phyloP scores from a whole-genome alignment of 1,139 yeast species.

The Taiozyma sp. region DNA sequence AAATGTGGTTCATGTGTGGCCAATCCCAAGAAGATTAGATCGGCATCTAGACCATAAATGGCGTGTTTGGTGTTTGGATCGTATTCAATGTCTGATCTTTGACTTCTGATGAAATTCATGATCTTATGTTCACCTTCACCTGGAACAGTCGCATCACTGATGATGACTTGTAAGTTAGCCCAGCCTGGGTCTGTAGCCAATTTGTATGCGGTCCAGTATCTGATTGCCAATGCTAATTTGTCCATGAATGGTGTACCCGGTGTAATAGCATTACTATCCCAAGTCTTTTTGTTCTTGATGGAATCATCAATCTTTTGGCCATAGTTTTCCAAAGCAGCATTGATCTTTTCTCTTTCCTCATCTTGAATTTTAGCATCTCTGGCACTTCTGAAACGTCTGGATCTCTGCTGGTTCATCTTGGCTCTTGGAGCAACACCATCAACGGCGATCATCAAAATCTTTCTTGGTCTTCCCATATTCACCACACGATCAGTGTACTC shows the following conservation, averaged over 20 bases:
- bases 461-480: slow-evolving; percentile 92
- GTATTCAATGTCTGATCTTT: slow-evolving; percentile 80
- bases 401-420: slow-evolving; percentile 96
- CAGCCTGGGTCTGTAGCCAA: slow-evolving; percentile 86
- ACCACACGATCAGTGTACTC: slow-evolving; percentile 85
- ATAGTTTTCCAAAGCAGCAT: slow-evolving; percentile 41
- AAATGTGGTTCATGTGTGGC: slow-evolving; percentile 98
- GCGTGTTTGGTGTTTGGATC: slow-evolving; percentile 90
- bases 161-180: slow-evolving; percentile 77
- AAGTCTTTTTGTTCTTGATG: slow-evolving; percentile 38
- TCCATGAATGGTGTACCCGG: slow-evolving; percentile 99
- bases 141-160: slow-evolving; percentile 96
- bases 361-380: slow-evolving; percentile 77
- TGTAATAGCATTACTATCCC: slow-evolving; percentile 97
- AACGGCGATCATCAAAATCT: slow-evolving; percentile 88
- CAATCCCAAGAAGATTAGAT: slow-evolving; percentile 90
- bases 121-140: slow-evolving; percentile 99
- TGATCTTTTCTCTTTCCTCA: slow-evolving; percentile 54
- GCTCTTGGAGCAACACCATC: slow-evolving; percentile 99
- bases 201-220: slow-evolving; percentile 90
- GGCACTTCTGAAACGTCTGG: slow-evolving; percentile 94
- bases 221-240: slow-evolving; percentile 71
- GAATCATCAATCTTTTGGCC: slow-evolving; percentile 68
- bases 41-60: slow-evolving; percentile 96
- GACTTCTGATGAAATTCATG: slow-evolving; percentile 87